Percentiles rank a stretch among this genome's conserved stretches.
Conservation (phyloP, 495 filamentous ascomycete species). For the Sabuloglossum arenarium region DNA sequence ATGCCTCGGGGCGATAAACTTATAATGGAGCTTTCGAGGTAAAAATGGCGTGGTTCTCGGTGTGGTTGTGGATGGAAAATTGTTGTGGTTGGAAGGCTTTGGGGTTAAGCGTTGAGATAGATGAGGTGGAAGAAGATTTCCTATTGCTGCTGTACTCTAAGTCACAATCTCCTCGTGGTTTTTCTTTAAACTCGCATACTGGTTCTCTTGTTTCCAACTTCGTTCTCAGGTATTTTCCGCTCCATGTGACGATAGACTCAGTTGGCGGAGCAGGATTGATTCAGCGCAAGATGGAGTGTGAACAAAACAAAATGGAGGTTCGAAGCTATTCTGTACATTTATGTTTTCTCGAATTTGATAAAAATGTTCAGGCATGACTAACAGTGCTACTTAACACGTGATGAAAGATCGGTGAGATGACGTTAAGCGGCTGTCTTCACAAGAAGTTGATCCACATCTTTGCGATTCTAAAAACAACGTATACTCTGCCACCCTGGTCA, state of each 20-base stretch:
- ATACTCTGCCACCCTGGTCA: too few relatives aligned
- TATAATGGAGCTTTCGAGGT: not conserved
- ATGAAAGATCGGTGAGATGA: not conserved
- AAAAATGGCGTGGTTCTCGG: too few relatives aligned
- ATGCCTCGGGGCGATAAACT: not conserved
- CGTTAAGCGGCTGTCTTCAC: not conserved
- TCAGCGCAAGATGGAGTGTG: not conserved
- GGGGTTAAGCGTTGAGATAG: too few relatives aligned
- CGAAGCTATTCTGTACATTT: not conserved
- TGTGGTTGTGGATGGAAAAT: not conserved
- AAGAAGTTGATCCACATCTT: not conserved
- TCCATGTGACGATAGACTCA: constrained; percentile 2
- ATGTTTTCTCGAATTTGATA: too few relatives aligned
- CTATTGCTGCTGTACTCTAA: constrained; percentile 4
- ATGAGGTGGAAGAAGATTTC: constrained; percentile 2
- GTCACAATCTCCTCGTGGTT: constrained; percentile 1
- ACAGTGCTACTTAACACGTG: too few relatives aligned
- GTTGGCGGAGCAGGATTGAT: not conserved
- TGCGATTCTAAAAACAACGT: too few relatives aligned
- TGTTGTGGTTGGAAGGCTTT: constrained; percentile 4
- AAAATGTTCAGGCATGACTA: not conserved
- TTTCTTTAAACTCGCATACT: constrained; percentile 1
- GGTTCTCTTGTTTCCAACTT: constrained; percentile 1
- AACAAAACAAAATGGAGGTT: not conserved
- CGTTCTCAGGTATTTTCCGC: constrained; percentile 1